Evolutionary conservation across 2,329 filamentous ascomycete species (phyloP).

Genomic region (Trematosphaeria pertusa): DNA sequence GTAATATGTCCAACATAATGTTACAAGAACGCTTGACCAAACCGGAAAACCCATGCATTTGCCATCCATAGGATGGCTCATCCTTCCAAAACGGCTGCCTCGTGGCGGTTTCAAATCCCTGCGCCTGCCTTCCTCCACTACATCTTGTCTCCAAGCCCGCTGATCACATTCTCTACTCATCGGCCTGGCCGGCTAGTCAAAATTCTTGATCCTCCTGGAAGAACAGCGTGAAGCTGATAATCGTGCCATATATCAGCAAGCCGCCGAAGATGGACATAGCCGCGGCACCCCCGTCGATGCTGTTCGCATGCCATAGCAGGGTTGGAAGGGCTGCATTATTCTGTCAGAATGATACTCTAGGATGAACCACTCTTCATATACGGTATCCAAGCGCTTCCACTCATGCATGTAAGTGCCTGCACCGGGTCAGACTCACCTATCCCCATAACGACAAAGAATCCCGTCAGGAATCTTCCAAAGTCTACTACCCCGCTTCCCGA

Average conservation of each 20-base stretch:
- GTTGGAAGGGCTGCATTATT: slow-evolving; percentile 75
- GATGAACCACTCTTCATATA: no score
- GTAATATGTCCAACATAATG: slow-evolving; percentile 21
- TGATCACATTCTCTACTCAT: no score
- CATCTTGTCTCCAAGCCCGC: no score
- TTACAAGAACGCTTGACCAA: slow-evolving; percentile 37
- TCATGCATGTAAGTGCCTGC: not conserved
- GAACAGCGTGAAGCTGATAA: slow-evolving; percentile 98
- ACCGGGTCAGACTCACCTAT: slow-evolving; percentile 72
- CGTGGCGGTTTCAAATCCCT: no score
- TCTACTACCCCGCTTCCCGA: slow-evolving; percentile 86
- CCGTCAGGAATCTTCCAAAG: slow-evolving; percentile 91
- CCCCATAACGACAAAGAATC: slow-evolving; percentile 96
- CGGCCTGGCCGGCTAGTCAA: slow-evolving; percentile 54
- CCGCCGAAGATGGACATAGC: slow-evolving; percentile 94
- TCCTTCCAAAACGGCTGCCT: not conserved
- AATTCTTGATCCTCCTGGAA: slow-evolving; percentile 98
- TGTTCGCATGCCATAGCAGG: slow-evolving; percentile 83
- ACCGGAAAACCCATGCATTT: slow-evolving; percentile 8
- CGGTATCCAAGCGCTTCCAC: no score
- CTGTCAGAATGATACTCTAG: slow-evolving; percentile 17
- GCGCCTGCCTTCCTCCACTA: no score
- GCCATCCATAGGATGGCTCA: not conserved
- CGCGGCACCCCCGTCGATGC: slow-evolving; percentile 86
- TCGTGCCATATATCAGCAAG: slow-evolving; percentile 94